A percentile compares a stretch with the other conserved stretches of the same genome.
phyloP scores from a whole-genome alignment of 2,329 filamentous ascomycete species.

The Colletotrichum sp. region DNA sequence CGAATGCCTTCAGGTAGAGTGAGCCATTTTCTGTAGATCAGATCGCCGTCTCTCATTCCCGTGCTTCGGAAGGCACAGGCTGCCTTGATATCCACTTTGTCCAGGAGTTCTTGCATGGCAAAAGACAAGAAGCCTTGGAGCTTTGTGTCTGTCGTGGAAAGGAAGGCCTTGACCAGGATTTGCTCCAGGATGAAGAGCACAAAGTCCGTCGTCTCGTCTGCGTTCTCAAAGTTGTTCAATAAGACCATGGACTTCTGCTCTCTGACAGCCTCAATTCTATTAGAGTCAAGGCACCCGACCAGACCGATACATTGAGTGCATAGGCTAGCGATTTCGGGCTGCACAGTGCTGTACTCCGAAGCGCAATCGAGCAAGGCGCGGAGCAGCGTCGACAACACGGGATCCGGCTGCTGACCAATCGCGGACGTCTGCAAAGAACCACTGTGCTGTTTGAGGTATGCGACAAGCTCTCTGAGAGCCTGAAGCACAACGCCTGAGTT shows the following conservation, averaged over 20 bases:
- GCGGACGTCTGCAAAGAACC: slow-evolving; percentile 79
- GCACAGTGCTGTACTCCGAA: slow-evolving; percentile 75
- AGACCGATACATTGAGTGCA: slow-evolving; percentile 86
- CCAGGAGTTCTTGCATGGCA: slow-evolving; percentile 90
- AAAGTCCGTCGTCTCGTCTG: slow-evolving; percentile 84
- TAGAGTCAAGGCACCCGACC: slow-evolving; percentile 90
- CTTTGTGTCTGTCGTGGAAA: slow-evolving; percentile 86
- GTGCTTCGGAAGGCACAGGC: slow-evolving; percentile 50
- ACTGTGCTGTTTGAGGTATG: slow-evolving; percentile 76
- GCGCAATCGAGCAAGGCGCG: slow-evolving; percentile 86
- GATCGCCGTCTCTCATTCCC: slow-evolving; percentile 52
- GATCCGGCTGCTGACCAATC: slow-evolving; percentile 83
- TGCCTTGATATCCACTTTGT: slow-evolving; percentile 74
- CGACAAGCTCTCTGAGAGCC: slow-evolving; percentile 77
- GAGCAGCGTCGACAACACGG: slow-evolving; percentile 72
- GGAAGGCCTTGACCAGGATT: slow-evolving; percentile 88
- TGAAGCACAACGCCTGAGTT: slow-evolving; percentile 85
- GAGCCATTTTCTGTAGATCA: slow-evolving; percentile 77
- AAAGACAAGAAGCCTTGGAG: slow-evolving; percentile 92
- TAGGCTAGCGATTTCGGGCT: slow-evolving; percentile 71
- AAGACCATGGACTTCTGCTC: slow-evolving; percentile 86
- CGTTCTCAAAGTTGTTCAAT: slow-evolving; percentile 81
- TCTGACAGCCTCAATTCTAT: slow-evolving; percentile 80
- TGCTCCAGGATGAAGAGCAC: slow-evolving; percentile 84
- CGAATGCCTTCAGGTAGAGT: slow-evolving; percentile 77